Conservation (phyloP, 2,329 filamentous ascomycete species). For the Intubia oerlemansii region DNA sequence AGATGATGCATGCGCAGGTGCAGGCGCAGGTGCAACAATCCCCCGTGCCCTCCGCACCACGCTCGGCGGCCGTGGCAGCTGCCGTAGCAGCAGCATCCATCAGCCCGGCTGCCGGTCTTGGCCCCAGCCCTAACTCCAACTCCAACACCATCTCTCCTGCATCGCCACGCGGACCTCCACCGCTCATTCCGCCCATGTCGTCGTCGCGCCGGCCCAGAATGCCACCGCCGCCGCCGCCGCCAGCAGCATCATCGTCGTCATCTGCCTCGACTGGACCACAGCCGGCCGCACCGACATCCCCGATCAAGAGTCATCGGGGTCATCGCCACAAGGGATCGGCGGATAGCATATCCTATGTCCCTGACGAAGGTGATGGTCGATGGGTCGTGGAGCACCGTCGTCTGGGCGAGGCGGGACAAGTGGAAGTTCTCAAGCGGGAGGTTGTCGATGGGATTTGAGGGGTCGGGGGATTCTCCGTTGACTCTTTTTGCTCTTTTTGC, state of each 20-base stretch:
- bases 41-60: too few relatives aligned
- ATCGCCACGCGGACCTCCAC: too few relatives aligned
- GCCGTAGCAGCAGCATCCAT: slow-evolving; percentile 1
- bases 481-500: too few relatives aligned
- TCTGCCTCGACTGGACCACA: too few relatives aligned
- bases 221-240: too few relatives aligned
- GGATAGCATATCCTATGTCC: slow-evolving; percentile 49
- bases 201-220: too few relatives aligned
- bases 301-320: slow-evolving; percentile 25
- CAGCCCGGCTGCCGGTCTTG: neutral
- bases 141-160: neutral
- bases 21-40: slow-evolving; percentile 3
- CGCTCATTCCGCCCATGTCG: slow-evolving; percentile 5
- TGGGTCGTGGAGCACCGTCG: slow-evolving; percentile 52
- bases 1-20: neutral
- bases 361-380: slow-evolving; percentile 37
- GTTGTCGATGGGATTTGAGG: slow-evolving; percentile 34
- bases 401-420: slow-evolving; percentile 41
- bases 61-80: too few relatives aligned
- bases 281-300: too few relatives aligned
- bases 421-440: slow-evolving; percentile 43
- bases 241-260: too few relatives aligned
- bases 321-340: slow-evolving; percentile 33
- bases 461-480: too few relatives aligned
- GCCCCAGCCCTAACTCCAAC: neutral